These are phyloP conservation scores for Boletus vinaceobasis DNA, from an alignment of 768 basidiomycete genomes.

Conservation along the genomic window DNA sequence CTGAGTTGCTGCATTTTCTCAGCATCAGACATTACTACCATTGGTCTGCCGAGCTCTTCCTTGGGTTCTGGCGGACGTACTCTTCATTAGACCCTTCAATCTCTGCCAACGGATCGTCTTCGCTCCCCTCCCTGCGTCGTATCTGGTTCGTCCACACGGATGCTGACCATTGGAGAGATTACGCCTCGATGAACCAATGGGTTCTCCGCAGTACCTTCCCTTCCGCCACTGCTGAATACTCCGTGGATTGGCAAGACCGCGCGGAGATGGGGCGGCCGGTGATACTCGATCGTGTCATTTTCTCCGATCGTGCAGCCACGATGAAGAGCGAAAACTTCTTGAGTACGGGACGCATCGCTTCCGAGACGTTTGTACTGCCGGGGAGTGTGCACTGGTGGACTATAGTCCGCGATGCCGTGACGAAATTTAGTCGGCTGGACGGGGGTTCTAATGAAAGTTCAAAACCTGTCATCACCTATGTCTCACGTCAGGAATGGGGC, in stretches of 20 bases:
- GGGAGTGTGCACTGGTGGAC: conserved; percentile 85
- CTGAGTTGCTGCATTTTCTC: not conserved
- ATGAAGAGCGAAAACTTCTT: conserved; percentile 66
- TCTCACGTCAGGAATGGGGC: conserved; percentile 87
- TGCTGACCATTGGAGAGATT: conserved; percentile 84
- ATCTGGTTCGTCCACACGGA: conserved; percentile 74
- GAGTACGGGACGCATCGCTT: conserved; percentile 72
- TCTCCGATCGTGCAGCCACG: conserved; percentile 83
- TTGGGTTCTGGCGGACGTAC: conserved; percentile 91
- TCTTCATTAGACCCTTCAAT: conserved; percentile 75
- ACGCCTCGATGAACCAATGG: conserved; percentile 88
- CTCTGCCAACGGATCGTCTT: conserved; percentile 58
- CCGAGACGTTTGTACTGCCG: conserved; percentile 69
- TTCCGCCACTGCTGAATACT: conserved; percentile 74
- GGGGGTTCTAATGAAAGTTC: conserved; percentile 43
- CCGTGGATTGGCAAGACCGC: conserved; percentile 81
- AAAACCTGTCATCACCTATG: conserved; percentile 86
- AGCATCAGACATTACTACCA: conserved; percentile 94
- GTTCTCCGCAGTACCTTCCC: conserved; percentile 80
- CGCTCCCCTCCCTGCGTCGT: conserved; percentile 70
- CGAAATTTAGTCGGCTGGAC: conserved; percentile 65
- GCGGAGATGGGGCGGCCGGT: conserved; percentile 63
- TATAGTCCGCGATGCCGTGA: conserved; percentile 67
- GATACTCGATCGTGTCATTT: conserved; percentile 82
- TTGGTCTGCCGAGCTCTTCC: conserved; percentile 88